These are phyloP conservation scores for Rugonectria rugulosa DNA, from an alignment of 2,329 filamentous ascomycete species.

Conservation along the genomic window DNA sequence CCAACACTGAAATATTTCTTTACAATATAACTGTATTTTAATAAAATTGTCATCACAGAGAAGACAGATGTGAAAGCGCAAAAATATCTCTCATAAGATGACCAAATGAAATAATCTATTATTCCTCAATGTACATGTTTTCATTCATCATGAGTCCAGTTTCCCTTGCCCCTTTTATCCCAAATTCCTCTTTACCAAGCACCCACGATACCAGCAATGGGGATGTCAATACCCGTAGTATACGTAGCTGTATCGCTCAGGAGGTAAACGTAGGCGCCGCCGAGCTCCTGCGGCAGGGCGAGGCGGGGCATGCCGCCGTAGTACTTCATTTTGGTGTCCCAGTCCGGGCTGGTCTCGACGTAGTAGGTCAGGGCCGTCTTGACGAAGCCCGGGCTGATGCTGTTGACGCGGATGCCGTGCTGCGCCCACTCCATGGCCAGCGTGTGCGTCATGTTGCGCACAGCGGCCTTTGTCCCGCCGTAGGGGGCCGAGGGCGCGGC, in stretches of 20 bases:
- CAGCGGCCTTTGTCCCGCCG: conserved; percentile 53
- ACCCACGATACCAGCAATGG: conserved; percentile 36
- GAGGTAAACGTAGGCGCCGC: conserved; percentile 64
- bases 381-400: conserved; percentile 30
- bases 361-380: conserved; percentile 57
- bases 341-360: conserved; percentile 60
- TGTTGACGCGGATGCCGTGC: conserved; percentile 47
- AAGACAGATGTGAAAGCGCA: too few species aligned
- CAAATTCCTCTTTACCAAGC: conserved; percentile 21
- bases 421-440: conserved; percentile 56
- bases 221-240: conserved; percentile 59
- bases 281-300: conserved; percentile 60
- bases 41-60: too few species aligned
- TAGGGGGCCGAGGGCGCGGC: conserved; percentile 52
- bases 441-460: conserved; percentile 49
- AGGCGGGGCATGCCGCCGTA: conserved; percentile 64
- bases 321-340: conserved; percentile 64
- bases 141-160: conserved; percentile 9
- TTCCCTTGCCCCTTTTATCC: conserved; percentile 4
- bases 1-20: too few species aligned
- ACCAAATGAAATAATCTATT: too few species aligned
- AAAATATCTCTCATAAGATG: too few species aligned
- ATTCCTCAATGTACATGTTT: conserved; percentile 8
- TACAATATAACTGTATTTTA: too few species aligned
- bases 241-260: conserved; percentile 60